These are phyloP conservation scores for Aspergillus oerlinghausenensis DNA, from an alignment of 2,329 filamentous ascomycete species.

Conservation along the genomic window DNA sequence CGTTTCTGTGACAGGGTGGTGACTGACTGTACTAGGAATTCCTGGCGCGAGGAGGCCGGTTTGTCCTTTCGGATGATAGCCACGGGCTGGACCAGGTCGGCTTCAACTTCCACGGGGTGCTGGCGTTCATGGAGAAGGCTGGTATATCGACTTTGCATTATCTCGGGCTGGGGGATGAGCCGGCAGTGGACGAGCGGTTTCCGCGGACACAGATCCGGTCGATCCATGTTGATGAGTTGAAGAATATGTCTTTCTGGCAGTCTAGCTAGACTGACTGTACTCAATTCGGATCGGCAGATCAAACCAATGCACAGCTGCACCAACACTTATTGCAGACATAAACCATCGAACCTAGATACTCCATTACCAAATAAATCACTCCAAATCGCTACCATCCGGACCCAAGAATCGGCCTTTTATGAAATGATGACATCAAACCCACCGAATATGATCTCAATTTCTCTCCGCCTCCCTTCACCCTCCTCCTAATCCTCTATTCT, in stretches of 20 bases:
- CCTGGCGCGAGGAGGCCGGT: slow-evolving; percentile 66
- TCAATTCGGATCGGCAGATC: too few relatives aligned
- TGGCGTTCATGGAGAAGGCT: slow-evolving; percentile 61
- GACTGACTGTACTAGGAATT: slow-evolving; percentile 55
- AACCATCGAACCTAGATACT: background rate
- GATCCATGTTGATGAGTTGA: slow-evolving; percentile 32
- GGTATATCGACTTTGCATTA: slow-evolving; percentile 39
- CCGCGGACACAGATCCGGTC: slow-evolving; percentile 31
- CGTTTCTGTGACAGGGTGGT: background rate
- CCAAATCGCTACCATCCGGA: background rate
- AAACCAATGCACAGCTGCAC: background rate
- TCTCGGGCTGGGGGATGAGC: slow-evolving; percentile 25
- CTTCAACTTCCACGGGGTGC: slow-evolving; percentile 70
- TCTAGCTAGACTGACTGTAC: background rate
- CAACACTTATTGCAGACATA: background rate
- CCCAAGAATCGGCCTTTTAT: background rate
- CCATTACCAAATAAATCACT: background rate
- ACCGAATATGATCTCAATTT: background rate
- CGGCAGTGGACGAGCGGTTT: slow-evolving; percentile 31
- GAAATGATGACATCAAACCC: background rate
- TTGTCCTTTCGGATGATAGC: slow-evolving; percentile 92
- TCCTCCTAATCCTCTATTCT: background rate
- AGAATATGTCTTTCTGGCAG: slow-evolving; percentile 30
- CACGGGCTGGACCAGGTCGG: slow-evolving; percentile 83
- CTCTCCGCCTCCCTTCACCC: background rate